A percentile compares a stretch with the other conserved stretches of the same genome.
These are phyloP conservation scores for Deakozyma indianensis DNA, from an alignment of 805 yeast species.

Conservation along the genomic window DNA sequence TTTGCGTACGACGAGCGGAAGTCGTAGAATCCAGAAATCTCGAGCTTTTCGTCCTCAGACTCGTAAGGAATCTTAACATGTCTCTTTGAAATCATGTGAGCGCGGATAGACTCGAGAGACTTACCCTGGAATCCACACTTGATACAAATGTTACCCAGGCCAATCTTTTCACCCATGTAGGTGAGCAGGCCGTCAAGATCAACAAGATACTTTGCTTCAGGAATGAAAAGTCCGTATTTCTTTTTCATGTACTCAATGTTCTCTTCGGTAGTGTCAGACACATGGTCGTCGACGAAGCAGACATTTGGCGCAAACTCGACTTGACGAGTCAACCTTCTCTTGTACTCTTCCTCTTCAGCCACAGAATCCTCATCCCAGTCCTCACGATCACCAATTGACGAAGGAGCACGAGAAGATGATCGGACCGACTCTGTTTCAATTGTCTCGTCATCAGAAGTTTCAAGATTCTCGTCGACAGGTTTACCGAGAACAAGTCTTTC, in stretches of 20 bases:
- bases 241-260: conserved; percentile 66
- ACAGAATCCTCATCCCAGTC: conserved; percentile 5
- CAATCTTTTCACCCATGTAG: conserved; percentile 67
- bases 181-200: conserved; percentile 60
- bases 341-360: conserved; percentile 14
- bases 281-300: conserved; percentile 30
- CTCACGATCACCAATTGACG: neutral
- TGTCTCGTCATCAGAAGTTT: neutral
- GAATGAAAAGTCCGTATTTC: conserved; percentile 74
- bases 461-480: conserved; percentile 7
- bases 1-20: conserved; percentile 48
- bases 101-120: conserved; percentile 71
- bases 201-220: conserved; percentile 57
- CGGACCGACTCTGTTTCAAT: neutral
- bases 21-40: conserved; percentile 72
- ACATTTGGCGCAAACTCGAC: conserved; percentile 21
- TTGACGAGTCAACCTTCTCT: conserved; percentile 13
- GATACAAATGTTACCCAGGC: conserved; percentile 72
- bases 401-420: neutral
- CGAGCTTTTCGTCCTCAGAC: conserved; percentile 56
- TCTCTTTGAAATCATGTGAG: conserved; percentile 72
- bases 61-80: conserved; percentile 89
- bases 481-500: neutral
- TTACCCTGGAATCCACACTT: conserved; percentile 77
- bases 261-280: conserved; percentile 38